phyloP scores from a whole-genome alignment of 257 asterid genomes.

The Galeopsis tetrahit region DNA sequence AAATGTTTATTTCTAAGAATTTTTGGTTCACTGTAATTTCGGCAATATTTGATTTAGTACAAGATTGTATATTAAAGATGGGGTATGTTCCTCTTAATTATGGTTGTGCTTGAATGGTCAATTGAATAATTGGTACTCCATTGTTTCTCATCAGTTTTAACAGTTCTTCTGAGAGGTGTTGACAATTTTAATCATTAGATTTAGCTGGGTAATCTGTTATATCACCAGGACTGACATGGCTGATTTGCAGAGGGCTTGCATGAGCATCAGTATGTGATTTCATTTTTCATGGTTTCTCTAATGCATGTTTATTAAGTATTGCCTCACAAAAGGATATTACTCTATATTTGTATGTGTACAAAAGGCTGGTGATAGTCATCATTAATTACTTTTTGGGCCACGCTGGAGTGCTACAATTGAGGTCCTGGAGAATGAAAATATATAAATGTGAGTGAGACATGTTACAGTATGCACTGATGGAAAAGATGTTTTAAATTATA shows the following conservation, averaged over 20 bases:
- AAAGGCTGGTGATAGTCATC: not conserved
- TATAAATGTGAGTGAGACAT: not conserved
- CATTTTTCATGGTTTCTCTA: not conserved
- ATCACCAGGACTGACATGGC: not conserved
- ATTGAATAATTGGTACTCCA: slow-evolving; percentile 13
- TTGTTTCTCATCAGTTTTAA: not conserved
- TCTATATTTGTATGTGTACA: not conserved
- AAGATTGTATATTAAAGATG: slow-evolving; percentile 6
- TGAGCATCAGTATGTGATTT: slow-evolving; percentile 11
- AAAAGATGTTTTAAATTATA: not conserved
- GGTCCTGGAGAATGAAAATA: slow-evolving; percentile 18
- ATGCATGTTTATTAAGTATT: not conserved
- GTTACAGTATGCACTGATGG: not conserved
- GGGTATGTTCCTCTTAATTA: not conserved
- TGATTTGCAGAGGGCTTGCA: not conserved
- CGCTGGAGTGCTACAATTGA: slow-evolving; percentile 1
- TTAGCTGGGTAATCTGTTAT: slow-evolving; percentile 9
- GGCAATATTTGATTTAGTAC: not conserved
- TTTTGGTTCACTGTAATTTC: slow-evolving; percentile 12
- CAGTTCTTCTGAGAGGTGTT: slow-evolving; percentile 10
- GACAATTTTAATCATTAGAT: not conserved
- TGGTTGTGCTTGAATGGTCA: not conserved
- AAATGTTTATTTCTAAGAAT: not conserved
- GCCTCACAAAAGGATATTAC: not conserved
- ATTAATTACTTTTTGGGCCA: not conserved